Base-by-base conservation (phyloP, 495 filamentous ascomycete species). In the Cairneyella variabilis region DNA sequence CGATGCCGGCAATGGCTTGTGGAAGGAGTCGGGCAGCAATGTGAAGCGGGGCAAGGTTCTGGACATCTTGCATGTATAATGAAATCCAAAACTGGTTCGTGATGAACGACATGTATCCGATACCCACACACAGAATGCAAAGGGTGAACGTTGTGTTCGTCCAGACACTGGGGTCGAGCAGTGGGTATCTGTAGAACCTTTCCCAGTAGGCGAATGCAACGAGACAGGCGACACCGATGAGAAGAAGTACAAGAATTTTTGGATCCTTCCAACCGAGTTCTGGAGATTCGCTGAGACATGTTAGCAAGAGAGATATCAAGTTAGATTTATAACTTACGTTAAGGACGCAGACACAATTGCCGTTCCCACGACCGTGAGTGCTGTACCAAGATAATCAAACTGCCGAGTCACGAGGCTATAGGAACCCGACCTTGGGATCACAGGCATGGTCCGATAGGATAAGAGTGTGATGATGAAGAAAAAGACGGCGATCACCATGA, bases 161-260 rank as follows among this genome's bases (percentile, higher is more conserved):
- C 68, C 61, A 70, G 39, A 70, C 57, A 3, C 60, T 57, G 14
- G 66, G 63, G 20, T 65, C 60, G 51, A 70, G 64, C 51, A 70
- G 66, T 12, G 68, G 66, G 25, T 56, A 52, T 32, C 51, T 53
- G 14, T 58, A 62, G 25, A 66, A 42, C 42, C 61, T 65, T 48
- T 85, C 76, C 82, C 82, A 84, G 50, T 74, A 63, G 23, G 78
- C 51, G 44, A 85, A 85, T 11, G 60, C 64, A 7, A 63, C 64
- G 25, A 84, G 69, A 27, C 81, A 61, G 21, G 77, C 34, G 28
- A 80, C 50, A 6, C 82, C 79, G 26, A 83, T 61, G 23, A 76
- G 70, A 21, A 85, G 70, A 20, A 84, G 70, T 14, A 70, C 71
- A 27, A 82, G 71, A 12, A 85, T 76, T 53, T 80, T 82, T 18